phyloP scores from a whole-genome alignment of 1,139 yeast genomes.

The Yamadazyma dushanensis region DNA sequence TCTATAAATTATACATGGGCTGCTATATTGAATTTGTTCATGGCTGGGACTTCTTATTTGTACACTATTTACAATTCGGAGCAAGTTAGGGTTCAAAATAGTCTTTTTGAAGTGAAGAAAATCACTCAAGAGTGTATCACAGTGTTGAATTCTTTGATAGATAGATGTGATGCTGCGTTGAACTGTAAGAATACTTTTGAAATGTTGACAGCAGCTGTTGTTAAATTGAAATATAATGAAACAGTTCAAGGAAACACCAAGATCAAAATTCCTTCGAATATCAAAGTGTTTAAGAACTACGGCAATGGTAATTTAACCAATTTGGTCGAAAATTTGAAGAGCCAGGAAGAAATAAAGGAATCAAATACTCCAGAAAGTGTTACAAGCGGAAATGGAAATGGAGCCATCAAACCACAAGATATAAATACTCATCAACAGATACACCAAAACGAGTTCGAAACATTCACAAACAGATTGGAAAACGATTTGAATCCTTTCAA shows the following conservation, averaged over 20 bases:
- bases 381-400: constrained; percentile 4
- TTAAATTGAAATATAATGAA: constrained; percentile 59
- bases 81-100: constrained; percentile 47
- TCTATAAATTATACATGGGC: constrained; percentile 89
- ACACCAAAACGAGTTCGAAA: constrained; percentile 7
- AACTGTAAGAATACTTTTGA: constrained; percentile 73
- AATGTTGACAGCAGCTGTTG: constrained; percentile 68
- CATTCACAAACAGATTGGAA: constrained; percentile 10
- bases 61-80: constrained; percentile 72
- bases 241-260: constrained; percentile 25
- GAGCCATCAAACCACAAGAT: not conserved
- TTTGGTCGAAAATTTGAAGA: constrained; percentile 32
- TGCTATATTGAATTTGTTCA: constrained; percentile 82
- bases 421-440: not conserved
- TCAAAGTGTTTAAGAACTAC: constrained; percentile 25
- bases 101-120: constrained; percentile 53
- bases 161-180: constrained; percentile 76
- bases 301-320: constrained; percentile 40
- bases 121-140: constrained; percentile 58
- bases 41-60: constrained; percentile 85
- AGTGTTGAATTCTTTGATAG: constrained; percentile 61
- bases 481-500: constrained; percentile 16
- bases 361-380: too few relatives aligned
- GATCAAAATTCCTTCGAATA: constrained; percentile 11
- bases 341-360: too few relatives aligned